Percentiles rank a stretch among this genome's conserved stretches.
Conservation (phyloP, 1,284 basidiomycete genomes). For the Pseudozyma hubeiensis region DNA sequence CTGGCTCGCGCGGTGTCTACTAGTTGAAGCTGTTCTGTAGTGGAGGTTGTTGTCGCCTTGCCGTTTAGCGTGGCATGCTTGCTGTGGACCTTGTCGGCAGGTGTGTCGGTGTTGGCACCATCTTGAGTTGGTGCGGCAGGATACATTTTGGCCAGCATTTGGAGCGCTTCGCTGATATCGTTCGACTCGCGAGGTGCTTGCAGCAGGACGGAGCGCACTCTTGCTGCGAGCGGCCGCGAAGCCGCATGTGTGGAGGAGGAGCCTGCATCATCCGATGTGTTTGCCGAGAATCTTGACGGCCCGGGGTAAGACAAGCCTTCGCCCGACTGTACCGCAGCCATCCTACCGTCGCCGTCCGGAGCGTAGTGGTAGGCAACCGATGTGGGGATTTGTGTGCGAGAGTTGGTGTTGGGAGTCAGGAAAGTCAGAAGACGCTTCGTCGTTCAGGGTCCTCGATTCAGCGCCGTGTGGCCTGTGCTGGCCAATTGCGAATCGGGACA, state of each 20-base stretch:
- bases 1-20: slow-evolving; percentile 74
- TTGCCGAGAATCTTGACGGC: slow-evolving; percentile 6
- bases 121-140: slow-evolving; percentile 4
- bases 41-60: background rate
- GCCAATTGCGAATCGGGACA: background rate
- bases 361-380: too few relatives aligned
- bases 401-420: background rate
- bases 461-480: slow-evolving; percentile 30
- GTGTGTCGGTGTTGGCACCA: background rate
- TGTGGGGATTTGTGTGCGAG: background rate
- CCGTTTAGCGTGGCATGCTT: background rate
- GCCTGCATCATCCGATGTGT: background rate
- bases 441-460: slow-evolving; percentile 5
- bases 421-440: background rate
- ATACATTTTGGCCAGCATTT: slow-evolving; percentile 42
- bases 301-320: slow-evolving; percentile 6
- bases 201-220: slow-evolving; percentile 34
- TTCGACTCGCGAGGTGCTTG: slow-evolving; percentile 23
- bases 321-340: slow-evolving; percentile 11
- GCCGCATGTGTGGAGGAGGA: slow-evolving; percentile 10
- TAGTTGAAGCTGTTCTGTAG: background rate
- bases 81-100: background rate
- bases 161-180: slow-evolving; percentile 22
- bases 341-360: background rate
- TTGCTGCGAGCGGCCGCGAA: slow-evolving; percentile 26